phyloP scores from a whole-genome alignment of 371 early-diverging fungal genomes.

The Saksenaea vasiformis region DNA sequence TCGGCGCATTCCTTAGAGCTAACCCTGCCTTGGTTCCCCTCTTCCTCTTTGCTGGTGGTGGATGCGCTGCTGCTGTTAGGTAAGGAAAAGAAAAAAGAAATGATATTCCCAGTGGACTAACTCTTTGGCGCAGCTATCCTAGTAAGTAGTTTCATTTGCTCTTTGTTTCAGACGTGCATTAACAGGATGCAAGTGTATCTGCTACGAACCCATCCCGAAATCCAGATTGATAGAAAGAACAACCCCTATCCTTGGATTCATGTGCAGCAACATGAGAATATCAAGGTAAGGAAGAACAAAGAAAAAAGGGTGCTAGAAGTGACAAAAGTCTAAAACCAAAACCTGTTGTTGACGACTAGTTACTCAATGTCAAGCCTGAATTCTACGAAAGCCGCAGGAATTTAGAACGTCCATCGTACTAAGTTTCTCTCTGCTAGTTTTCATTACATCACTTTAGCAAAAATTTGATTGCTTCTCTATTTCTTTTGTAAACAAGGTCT shows the following conservation, averaged over 20 bases:
- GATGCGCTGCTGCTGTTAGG: slow-evolving; percentile 47
- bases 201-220: slow-evolving; percentile 49
- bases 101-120: not conserved
- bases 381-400: slow-evolving; percentile 28
- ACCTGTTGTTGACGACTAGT: slow-evolving; percentile 9
- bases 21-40: slow-evolving; percentile 49
- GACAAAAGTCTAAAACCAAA: not conserved
- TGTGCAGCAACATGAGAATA: slow-evolving; percentile 47
- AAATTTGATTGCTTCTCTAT: too few relatives aligned
- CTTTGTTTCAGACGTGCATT: not conserved
- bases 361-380: slow-evolving; percentile 28
- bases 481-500: too few relatives aligned
- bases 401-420: slow-evolving; percentile 22
- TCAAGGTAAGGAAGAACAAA: slow-evolving; percentile 36
- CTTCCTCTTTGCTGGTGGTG: slow-evolving; percentile 46
- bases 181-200: slow-evolving; percentile 30
- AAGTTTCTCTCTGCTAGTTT: not conserved
- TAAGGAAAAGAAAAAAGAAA: slow-evolving; percentile 33
- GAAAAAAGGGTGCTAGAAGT: slow-evolving; percentile 9
- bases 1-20: slow-evolving; percentile 29
- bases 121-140: slow-evolving; percentile 17
- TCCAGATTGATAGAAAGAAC: slow-evolving; percentile 47
- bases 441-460: too few relatives aligned
- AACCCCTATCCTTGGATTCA: slow-evolving; percentile 50
- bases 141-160: slow-evolving; percentile 13